Percentiles rank a stretch among this genome's conserved stretches.
phyloP scores from a whole-genome alignment of 768 basidiomycete species.

The Pleurotus platypus region DNA sequence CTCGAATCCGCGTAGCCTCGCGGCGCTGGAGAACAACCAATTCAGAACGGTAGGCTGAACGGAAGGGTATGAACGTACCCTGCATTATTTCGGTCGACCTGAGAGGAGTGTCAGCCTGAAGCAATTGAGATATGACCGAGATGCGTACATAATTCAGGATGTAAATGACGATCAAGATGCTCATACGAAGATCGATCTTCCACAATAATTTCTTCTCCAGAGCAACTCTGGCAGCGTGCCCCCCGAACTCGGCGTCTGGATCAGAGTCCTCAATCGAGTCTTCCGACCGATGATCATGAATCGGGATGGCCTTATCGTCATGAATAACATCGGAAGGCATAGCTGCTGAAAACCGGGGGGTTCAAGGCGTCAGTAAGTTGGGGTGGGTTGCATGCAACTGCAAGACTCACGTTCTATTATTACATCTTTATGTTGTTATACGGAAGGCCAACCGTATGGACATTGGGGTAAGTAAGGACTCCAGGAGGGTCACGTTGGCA shows the following conservation, averaged over 20 bases:
- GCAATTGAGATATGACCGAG: not conserved
- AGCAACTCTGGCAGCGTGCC: slow-evolving; percentile 35
- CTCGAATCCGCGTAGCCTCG: slow-evolving; percentile 69
- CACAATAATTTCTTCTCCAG: slow-evolving; percentile 51
- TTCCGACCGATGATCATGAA: too few species aligned
- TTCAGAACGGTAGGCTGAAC: not conserved
- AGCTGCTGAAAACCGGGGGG: too few species aligned
- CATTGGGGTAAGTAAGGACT: too few species aligned
- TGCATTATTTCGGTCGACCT: slow-evolving; percentile 79
- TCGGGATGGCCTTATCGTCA: too few species aligned
- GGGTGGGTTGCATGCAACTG: too few species aligned
- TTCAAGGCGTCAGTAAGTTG: too few species aligned
- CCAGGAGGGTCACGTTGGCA: too few species aligned
- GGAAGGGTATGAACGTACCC: slow-evolving; percentile 34
- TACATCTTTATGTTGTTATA: too few species aligned
- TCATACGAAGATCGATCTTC: slow-evolving; percentile 57
- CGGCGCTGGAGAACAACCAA: slow-evolving; percentile 42
- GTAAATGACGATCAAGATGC: slow-evolving; percentile 48
- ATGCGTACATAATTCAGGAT: slow-evolving; percentile 43
- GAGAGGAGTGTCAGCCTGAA: slow-evolving; percentile 2
- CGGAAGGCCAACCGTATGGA: too few species aligned
- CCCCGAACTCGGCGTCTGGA: slow-evolving; percentile 46
- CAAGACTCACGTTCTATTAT: too few species aligned
- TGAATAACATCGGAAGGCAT: too few species aligned
- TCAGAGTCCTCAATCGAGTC: slow-evolving; percentile 17